Percentiles rank a stretch among this genome's conserved stretches.
These are phyloP conservation scores for Phytophthora hibernalis DNA, from an alignment of 352 stramenopile species.

Conservation along the genomic window DNA sequence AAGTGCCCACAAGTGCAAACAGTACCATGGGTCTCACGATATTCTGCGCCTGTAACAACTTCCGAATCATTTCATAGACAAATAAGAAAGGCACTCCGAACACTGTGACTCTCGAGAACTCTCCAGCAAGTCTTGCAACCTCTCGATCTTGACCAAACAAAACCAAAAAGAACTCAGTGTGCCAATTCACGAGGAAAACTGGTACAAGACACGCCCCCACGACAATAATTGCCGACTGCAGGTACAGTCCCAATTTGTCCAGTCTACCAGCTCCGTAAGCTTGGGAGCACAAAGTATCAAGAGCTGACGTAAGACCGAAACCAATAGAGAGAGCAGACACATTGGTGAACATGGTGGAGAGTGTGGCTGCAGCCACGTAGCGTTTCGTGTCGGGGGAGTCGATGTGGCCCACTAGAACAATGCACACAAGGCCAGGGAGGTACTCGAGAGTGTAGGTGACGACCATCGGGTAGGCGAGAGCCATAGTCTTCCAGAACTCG, in stretches of 20 bases:
- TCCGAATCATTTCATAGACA: constrained; percentile 78
- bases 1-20: constrained; percentile 58
- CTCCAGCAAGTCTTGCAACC: constrained; percentile 57
- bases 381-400: constrained; percentile 65
- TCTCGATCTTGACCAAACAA: constrained; percentile 60
- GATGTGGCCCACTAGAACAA: constrained; percentile 68
- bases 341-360: constrained; percentile 83
- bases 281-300: constrained; percentile 86
- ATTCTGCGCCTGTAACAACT: constrained; percentile 78
- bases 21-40: constrained; percentile 70
- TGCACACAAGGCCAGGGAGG: constrained; percentile 61
- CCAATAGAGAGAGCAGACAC: constrained; percentile 73
- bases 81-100: constrained; percentile 83
- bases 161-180: constrained; percentile 62
- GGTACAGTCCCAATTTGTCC: constrained; percentile 79
- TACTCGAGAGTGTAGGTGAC: constrained; percentile 65
- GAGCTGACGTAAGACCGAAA: constrained; percentile 73
- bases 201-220: constrained; percentile 55
- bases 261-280: constrained; percentile 67
- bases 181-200: constrained; percentile 69
- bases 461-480: constrained; percentile 55
- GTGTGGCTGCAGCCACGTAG: constrained; percentile 65
- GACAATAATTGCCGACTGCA: constrained; percentile 69
- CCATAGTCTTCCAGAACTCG: constrained; percentile 54
- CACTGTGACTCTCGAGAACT: constrained; percentile 67